Base-by-base conservation (phyloP, 371 early-diverging fungal genomes). In the Actinomucor elegans region DNA sequence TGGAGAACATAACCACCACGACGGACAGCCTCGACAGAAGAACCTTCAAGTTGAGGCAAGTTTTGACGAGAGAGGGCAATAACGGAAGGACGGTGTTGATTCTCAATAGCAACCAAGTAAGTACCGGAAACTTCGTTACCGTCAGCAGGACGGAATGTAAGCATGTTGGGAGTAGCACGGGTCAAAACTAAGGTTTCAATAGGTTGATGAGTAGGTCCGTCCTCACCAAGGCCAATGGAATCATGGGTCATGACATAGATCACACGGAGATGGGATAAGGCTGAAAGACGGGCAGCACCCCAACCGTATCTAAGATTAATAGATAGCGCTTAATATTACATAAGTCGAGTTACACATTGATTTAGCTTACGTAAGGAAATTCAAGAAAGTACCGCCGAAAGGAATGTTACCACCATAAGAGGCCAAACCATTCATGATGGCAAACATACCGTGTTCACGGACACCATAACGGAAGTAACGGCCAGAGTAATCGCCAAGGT, bases 191-290 rank as follows among this genome's bases (percentile, higher is more conserved):
- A 67, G n/a, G 95, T 95, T 75, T 99, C 99, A 46, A 99, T 90
- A 6, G 99, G 99, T 75, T 99, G 99, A 79, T 99, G 99, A 37
- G 99, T 99, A 26, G 99, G 99, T 5, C 99, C 99, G 73, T 99
- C 99, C 76, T 99, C 99, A 67, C 92, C 92, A 27, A 97, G 83
- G 62, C 97, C 98, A 61, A 99, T 97, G 23, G 98, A 98, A 81
- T 99, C 99, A 85, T 99, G 99, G 46, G 99, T 99, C 92, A 97
- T 92, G 67, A 99, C 88, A 82, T 96, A 97, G 57, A 98, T 66
- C 41, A 94, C 92, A 32, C 92, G 95, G 51, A 90, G 83, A 32
- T 90, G 80, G 44, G 93, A 87, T 45, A 99, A 75, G 11, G 97
- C 96, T 52, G 92, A 84, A 42, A 99, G 80, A 71, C 99, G 93